Percentiles rank a stretch among this genome's conserved stretches.
These are phyloP conservation scores for Brasilioporus rufonigricans DNA, from an alignment of 768 basidiomycete genomes.

Conservation along the genomic window DNA sequence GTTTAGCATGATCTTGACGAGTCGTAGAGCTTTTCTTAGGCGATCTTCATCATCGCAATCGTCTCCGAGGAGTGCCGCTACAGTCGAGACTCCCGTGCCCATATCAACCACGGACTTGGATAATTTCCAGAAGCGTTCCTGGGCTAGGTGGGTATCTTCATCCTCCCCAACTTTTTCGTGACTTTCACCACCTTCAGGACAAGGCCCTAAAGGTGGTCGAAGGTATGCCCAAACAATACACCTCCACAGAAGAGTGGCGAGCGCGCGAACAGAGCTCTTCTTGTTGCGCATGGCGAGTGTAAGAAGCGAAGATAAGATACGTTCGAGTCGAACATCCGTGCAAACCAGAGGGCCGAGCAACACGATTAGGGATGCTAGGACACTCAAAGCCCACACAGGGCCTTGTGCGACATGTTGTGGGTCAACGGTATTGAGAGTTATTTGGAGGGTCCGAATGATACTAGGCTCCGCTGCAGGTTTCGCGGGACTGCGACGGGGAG, in stretches of 20 bases:
- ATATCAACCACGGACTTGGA: slow-evolving; percentile 56
- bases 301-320: slow-evolving; percentile 49
- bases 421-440: slow-evolving; percentile 54
- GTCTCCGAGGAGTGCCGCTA: slow-evolving; percentile 52
- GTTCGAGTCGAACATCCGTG: slow-evolving; percentile 42
- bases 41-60: slow-evolving; percentile 38
- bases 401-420: slow-evolving; percentile 67
- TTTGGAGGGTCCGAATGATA: slow-evolving; percentile 66
- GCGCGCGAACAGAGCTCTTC: slow-evolving; percentile 60
- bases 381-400: slow-evolving; percentile 73
- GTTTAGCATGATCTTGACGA: slow-evolving; percentile 56
- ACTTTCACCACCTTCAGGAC: slow-evolving; percentile 26
- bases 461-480: slow-evolving; percentile 41
- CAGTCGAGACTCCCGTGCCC: slow-evolving; percentile 54
- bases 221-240: slow-evolving; percentile 63
- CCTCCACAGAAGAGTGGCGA: slow-evolving; percentile 67
- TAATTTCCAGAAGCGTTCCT: slow-evolving; percentile 46
- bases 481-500: slow-evolving; percentile 37
- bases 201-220: slow-evolving; percentile 41
- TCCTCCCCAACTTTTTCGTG: slow-evolving; percentile 15
- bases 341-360: slow-evolving; percentile 59
- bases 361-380: slow-evolving; percentile 62
- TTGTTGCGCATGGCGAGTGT: slow-evolving; percentile 56
- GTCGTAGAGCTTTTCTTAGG: slow-evolving; percentile 44
- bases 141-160: slow-evolving; percentile 27